Base-by-base conservation (phyloP, 352 stramenopile species). In the Pythium aquatile region DNA sequence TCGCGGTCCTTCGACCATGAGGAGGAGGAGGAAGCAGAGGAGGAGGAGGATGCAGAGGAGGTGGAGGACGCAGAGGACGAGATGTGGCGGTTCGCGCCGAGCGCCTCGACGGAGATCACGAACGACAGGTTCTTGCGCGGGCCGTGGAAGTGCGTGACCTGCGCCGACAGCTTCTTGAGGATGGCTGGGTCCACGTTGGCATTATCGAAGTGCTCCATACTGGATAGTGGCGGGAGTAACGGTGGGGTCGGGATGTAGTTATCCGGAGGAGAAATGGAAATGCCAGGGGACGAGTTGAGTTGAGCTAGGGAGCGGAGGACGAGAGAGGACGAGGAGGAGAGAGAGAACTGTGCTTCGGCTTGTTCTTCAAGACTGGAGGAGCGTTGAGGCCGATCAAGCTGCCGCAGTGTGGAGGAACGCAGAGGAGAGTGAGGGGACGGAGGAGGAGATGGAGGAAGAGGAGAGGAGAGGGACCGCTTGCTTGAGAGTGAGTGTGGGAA, bases 81-180 rank as follows among this genome's bases (percentile, higher is more conserved):
- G 42, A 49, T 73, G 48, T 76, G 71, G 30, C 76, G 76, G 37
- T 81, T 77, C 0, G 80, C 79, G 52, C 88, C 79, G 37, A 91
- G 73, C 58, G 81, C 84, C 63, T 92, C 83, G 52, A 93, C 81
- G 6, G 82, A 91, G 55, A 93, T 83, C 24, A 91, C 78, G 44
- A 88, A 93, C 49, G 79, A 85, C n/a, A 88, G 66, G 66, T 88
- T 88, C 74, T 80, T 90, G 68, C 81, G 79, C 46, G 79, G 62
- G 1, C 85, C 85, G 24, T 85, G 78, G 57, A 80, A 83, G 56
- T 88, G 80, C 44, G 81, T 88, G 32, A 92, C 83, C 8, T 82
- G 87, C 24, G 85, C 82, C 44, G 81, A 88, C 20, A 93, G 70
- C 65, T 89, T 90, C 73, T 90, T 87, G 35, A 93, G 80, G 62